A percentile compares a stretch with the other conserved stretches of the same genome.
These are phyloP conservation scores for Neopestalotiopsis rosae DNA, from an alignment of 2,329 filamentous ascomycete genomes.

Conservation along the genomic window DNA sequence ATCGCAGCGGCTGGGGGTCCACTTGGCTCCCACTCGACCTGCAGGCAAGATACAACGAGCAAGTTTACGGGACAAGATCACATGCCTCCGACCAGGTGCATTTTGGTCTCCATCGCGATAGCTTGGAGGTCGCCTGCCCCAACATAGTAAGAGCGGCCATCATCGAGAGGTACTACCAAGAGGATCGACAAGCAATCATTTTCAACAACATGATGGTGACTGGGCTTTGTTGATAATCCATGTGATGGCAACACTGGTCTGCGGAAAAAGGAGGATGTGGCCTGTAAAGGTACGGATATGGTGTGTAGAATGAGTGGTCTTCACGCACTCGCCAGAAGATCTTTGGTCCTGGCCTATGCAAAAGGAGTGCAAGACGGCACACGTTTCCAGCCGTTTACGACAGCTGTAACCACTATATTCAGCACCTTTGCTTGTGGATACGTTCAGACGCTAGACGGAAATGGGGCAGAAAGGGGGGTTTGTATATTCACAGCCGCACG, in stretches of 20 bases:
- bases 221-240: too few relatives aligned
- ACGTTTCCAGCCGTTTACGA: conserved; percentile 76
- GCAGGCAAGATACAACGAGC: neutral
- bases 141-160: neutral
- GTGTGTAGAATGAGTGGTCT: too few relatives aligned
- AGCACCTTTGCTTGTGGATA: conserved; percentile 82
- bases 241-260: too few relatives aligned
- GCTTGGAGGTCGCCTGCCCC: neutral
- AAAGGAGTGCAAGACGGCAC: too few relatives aligned
- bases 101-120: neutral
- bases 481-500: too few relatives aligned
- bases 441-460: conserved; percentile 47
- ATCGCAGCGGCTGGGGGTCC: too few relatives aligned
- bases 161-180: neutral
- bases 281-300: too few relatives aligned
- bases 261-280: too few relatives aligned
- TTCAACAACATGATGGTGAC: neutral
- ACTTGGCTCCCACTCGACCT: too few relatives aligned
- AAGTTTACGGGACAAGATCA: neutral
- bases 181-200: neutral
- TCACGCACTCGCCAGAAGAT: too few relatives aligned
- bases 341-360: too few relatives aligned
- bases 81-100: neutral
- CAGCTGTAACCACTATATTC: conserved; percentile 87
- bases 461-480: too few relatives aligned